phyloP scores from a whole-genome alignment of 164 flowering plant genomes.

The Dillenia suffruticosa region DNA sequence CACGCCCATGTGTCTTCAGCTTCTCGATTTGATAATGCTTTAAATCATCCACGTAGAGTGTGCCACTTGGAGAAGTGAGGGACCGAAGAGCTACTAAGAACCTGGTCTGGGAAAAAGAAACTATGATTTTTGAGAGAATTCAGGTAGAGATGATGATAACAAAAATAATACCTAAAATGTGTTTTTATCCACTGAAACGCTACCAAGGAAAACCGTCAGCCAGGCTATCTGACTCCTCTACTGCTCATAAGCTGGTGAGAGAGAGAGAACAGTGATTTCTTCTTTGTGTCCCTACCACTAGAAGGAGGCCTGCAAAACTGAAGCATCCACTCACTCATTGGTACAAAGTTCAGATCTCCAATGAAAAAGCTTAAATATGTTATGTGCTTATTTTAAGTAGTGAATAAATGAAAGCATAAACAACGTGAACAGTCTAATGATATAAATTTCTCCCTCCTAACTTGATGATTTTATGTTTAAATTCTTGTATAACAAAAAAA shows the following conservation, averaged over 20 bases:
- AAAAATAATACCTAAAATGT: too few species aligned
- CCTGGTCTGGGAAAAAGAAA: constrained; percentile 40
- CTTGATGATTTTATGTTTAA: too few species aligned
- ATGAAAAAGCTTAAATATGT: too few species aligned
- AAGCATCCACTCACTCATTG: too few species aligned
- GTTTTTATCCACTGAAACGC: constrained; percentile 53
- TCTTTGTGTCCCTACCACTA: too few species aligned
- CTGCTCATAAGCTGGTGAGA: constrained; percentile 28
- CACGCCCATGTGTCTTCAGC: constrained; percentile 34
- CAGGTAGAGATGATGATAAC: background rate
- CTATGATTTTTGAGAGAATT: background rate
- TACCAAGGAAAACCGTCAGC: constrained; percentile 55
- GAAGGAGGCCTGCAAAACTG: too few species aligned
- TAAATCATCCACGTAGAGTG: constrained; percentile 43
- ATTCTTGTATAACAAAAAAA: too few species aligned
- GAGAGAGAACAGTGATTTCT: background rate
- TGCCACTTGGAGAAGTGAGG: constrained; percentile 47
- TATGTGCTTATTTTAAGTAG: too few species aligned
- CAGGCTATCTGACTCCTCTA: constrained; percentile 48
- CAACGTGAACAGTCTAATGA: too few species aligned
- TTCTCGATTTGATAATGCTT: constrained; percentile 18
- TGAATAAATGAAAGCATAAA: too few species aligned
- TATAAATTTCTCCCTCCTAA: too few species aligned
- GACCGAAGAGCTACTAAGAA: constrained; percentile 47
- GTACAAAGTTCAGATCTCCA: too few species aligned